phyloP scores from a whole-genome alignment of 306 rosid genomes.

The Datisca glomerata region DNA sequence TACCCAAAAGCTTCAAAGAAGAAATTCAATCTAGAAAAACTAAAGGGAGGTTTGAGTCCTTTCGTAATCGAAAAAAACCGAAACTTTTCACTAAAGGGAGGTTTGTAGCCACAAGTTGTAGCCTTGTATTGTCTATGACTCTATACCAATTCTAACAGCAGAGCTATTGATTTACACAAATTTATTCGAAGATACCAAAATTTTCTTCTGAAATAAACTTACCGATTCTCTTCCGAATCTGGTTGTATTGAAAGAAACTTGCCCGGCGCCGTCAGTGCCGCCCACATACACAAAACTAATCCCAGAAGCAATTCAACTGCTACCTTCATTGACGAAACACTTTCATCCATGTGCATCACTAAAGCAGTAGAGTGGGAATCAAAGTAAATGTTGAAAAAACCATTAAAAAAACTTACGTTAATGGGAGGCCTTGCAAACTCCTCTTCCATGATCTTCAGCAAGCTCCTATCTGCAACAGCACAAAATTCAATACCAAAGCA shows the following conservation, averaged over 20 bases:
- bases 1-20: no score
- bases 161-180: no score
- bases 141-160: no score
- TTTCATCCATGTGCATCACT: neutral
- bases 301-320: slow-evolving; percentile 52
- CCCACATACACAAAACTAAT: slow-evolving; percentile 53
- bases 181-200: no score
- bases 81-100: no score
- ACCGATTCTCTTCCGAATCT: slow-evolving; percentile 80
- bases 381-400: neutral
- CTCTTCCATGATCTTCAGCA: slow-evolving; percentile 81
- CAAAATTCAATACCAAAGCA: slow-evolving; percentile 11
- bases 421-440: slow-evolving; percentile 82
- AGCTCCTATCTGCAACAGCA: slow-evolving; percentile 51
- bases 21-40: no score
- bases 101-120: no score
- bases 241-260: slow-evolving; percentile 62
- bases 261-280: slow-evolving; percentile 61
- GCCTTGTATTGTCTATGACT: no score
- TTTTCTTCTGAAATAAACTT: slow-evolving; percentile 1
- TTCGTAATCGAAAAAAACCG: no score
- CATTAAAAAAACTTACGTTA: slow-evolving; percentile 21
- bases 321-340: slow-evolving; percentile 35
- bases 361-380: neutral
- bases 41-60: no score